Percentiles rank a stretch among this genome's conserved stretches.
Evolutionary conservation across 2,329 filamentous ascomycete genomes (phyloP).

Genomic region (Hypoxylon sp.): DNA sequence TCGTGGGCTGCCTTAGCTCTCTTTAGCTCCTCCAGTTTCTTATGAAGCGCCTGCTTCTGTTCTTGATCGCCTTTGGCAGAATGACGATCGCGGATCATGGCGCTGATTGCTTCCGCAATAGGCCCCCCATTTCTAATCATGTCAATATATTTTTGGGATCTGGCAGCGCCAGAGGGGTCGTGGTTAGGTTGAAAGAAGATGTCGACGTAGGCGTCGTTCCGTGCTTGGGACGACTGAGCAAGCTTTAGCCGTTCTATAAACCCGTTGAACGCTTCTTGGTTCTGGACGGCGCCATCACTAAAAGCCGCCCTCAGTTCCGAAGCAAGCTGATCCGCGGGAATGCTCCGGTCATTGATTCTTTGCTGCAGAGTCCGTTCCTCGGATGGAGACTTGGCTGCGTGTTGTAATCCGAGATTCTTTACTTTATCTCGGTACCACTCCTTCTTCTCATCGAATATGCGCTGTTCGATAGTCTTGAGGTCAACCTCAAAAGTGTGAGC

Average conservation of each 20-base stretch:
- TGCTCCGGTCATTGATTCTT: conserved; percentile 49
- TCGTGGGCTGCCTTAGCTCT: conserved; percentile 63
- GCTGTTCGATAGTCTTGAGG: conserved; percentile 64
- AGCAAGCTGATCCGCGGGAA: conserved; percentile 49
- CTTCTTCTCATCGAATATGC: conserved; percentile 66
- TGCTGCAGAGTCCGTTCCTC: conserved; percentile 51
- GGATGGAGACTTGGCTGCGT: conserved; percentile 46
- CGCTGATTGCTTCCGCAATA: conserved; percentile 51
- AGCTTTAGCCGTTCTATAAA: conserved; percentile 54
- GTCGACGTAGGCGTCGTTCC: conserved; percentile 59
- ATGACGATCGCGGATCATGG: conserved; percentile 55
- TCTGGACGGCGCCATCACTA: conserved; percentile 42
- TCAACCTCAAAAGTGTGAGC: conserved; percentile 61
- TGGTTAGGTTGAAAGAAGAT: conserved; percentile 60
- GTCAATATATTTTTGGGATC: conserved; percentile 59
- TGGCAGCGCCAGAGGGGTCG: conserved; percentile 53
- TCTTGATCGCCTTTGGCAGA: conserved; percentile 53
- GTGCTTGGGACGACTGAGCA: conserved; percentile 52
- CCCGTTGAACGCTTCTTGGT: conserved; percentile 52
- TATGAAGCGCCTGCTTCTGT: conserved; percentile 55
- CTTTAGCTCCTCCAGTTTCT: conserved; percentile 63
- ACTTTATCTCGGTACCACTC: conserved; percentile 65
- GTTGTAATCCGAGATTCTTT: conserved; percentile 49
- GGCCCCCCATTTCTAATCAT: conserved; percentile 52
- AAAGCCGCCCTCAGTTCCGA: conserved; percentile 49